Base-by-base conservation (phyloP, 169 alveolate species). In the Besnoitia besnoiti region DNA sequence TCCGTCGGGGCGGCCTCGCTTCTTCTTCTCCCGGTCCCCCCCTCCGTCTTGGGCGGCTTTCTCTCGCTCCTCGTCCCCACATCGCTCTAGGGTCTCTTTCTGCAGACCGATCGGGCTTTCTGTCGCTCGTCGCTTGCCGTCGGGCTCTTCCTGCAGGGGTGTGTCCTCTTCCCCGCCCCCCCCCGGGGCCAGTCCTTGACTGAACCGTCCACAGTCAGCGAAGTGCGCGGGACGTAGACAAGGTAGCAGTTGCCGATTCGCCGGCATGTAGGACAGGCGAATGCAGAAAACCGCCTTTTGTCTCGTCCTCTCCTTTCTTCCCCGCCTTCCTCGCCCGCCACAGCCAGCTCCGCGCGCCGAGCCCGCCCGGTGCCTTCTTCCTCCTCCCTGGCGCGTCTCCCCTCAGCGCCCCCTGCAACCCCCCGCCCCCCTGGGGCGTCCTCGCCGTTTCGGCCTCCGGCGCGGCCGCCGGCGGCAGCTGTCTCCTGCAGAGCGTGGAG, bases 191-290 rank as follows among this genome's bases (percentile, higher is more conserved):
- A 77, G 49, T 37, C 44, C 87, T 40, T 37, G 44, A 42, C 59
- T 33, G 33, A 21, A 39, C 87, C 87, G 87, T 77, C 87, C 5
- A 77, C 59, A 16, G 87, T 77, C 33, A 77, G 40, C 16, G 87
- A 21, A 12, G 87, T 27, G 21, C 87, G 49, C 5, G 87, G 87
- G 3, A 77, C 40, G 21, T 40, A 77, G 35, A 44, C 40, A 16
- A 77, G 87, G 59, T 8, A 77, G 55, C 87, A 77, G 87, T 77
- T 77, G 39, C 61, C 87, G 0, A 37, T 27, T 4, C 87, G 49
- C 40, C 87, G 49, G 59, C 87, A 77, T 7, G 55, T 77, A 8
- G 87, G 87, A 35, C 87, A 77, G 33, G 40, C 87, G 30, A 77
- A 77, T 35, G 82, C 12, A 7, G 82, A 73, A 27, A 37, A 73